Evolutionary conservation across 352 stramenopile genomes (phyloP).

Genomic region (Globisporangium lucens): DNA sequence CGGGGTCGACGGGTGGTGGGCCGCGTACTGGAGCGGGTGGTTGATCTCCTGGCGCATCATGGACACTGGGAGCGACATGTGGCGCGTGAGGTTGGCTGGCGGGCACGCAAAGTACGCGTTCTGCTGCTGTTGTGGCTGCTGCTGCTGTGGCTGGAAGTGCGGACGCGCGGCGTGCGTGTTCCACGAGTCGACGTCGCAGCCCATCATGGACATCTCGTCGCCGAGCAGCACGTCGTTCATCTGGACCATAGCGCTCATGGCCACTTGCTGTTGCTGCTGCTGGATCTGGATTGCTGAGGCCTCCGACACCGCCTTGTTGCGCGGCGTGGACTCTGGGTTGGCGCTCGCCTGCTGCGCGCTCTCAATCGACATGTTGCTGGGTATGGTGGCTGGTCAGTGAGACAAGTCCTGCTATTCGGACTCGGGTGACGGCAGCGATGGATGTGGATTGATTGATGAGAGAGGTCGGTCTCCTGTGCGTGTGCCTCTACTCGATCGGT

Average conservation of each 20-base stretch:
- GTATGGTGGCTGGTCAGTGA: not conserved
- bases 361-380: conserved; percentile 43
- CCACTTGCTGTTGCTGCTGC: conserved; percentile 24
- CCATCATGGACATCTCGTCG: conserved; percentile 67
- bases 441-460: not conserved
- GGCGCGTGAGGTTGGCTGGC: conserved; percentile 59
- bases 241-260: conserved; percentile 22
- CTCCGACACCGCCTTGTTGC: conserved; percentile 10
- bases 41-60: conserved; percentile 39
- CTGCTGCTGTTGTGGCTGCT: conserved; percentile 21
- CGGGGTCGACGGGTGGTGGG: conserved; percentile 13
- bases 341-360: conserved; percentile 25
- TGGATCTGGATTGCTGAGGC: conserved; percentile 8
- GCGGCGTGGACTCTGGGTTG: conserved; percentile 20
- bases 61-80: conserved; percentile 59
- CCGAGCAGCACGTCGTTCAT: conserved; percentile 52
- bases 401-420: conserved; percentile 20
- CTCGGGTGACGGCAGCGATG: not conserved
- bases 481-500: not conserved
- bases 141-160: conserved; percentile 27
- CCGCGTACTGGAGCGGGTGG: conserved; percentile 21
- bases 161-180: conserved; percentile 27
- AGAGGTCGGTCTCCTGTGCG: not conserved
- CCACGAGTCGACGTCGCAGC: conserved; percentile 60
- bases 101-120: conserved; percentile 37